Evolutionary conservation across 2,329 filamentous ascomycete genomes (phyloP), one percentile per base, ranked within the genome.

Genomic region (Aspergillus fischeri): DNA sequence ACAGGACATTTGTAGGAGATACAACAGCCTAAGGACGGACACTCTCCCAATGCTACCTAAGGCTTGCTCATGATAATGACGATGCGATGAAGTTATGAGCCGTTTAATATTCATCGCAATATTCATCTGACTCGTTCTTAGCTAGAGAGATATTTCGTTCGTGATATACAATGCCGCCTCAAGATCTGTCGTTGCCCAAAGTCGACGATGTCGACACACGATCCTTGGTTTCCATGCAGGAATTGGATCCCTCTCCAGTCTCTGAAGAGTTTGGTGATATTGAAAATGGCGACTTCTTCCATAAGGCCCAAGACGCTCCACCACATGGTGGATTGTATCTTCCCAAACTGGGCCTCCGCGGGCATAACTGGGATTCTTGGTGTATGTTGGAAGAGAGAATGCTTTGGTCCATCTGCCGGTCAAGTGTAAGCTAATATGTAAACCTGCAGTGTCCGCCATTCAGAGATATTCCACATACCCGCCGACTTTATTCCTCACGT

Each of bases 391-490:
- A 47, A 35, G 29, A 49, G 41, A 17, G 50, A 21, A 17, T 11
- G 21, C 21, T 6, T 14, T 5, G 2, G 24, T 7, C 4, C 9
- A 24, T 14, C 21, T 27, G 14, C 21, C 9, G 21, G 10, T 27
- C 20, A 24, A 27, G 10, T 14, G 21, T 24, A 27, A 47, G 44
- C 44, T 47, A 17, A 47, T 27, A 24, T 24, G 32, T 17, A 49
- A 51, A 25, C 29, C 32, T 20, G 8, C 62, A 91, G 88, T 95
- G 53, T 82, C 82, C 4, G 85, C 89, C 50, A 81, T 94, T 38
- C 94, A 97, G 74, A 88, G 86, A 72, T 96, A 96, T 80, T 94
- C 91, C 1, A 91, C 89, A 64, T 95, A 96, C 77, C 86, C 89
- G 63, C 92, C 91, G 69, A 85, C 85, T 60, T 77, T 90, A 63